Evolutionary conservation across 805 yeast genomes (phyloP).

Genomic region (Ogataea polymorpha): DNA sequence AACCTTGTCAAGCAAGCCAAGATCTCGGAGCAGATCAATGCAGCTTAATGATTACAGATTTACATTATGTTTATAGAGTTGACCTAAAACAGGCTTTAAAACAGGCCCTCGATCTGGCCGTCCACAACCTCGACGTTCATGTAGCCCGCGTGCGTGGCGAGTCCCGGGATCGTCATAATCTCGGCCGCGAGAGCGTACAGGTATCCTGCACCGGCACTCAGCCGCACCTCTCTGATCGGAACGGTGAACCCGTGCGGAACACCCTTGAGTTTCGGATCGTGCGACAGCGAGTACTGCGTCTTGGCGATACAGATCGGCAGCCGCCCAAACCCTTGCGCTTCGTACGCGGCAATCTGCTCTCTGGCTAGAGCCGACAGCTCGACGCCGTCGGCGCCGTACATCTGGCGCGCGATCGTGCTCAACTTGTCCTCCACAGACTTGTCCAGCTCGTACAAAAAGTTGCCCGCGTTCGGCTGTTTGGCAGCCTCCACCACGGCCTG

Average conservation of each 20-base stretch:
- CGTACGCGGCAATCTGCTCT: slow-evolving; percentile 63
- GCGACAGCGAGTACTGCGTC: slow-evolving; percentile 81
- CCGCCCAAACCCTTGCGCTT: slow-evolving; percentile 71
- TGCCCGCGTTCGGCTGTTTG: slow-evolving; percentile 33
- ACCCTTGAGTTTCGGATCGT: slow-evolving; percentile 79
- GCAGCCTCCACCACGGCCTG: slow-evolving; percentile 64
- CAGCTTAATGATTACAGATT: slow-evolving; percentile 11
- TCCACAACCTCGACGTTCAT: slow-evolving; percentile 82
- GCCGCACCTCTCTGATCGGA: slow-evolving; percentile 78
- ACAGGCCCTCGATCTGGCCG: slow-evolving; percentile 81
- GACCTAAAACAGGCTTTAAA: slow-evolving; percentile 58
- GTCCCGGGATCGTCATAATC: slow-evolving; percentile 82
- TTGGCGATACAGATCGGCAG: slow-evolving; percentile 83
- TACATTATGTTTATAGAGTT: neutral
- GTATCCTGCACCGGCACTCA: slow-evolving; percentile 88
- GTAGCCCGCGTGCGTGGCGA: slow-evolving; percentile 81
- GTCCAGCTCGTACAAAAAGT: slow-evolving; percentile 59
- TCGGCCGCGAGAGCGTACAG: slow-evolving; percentile 83
- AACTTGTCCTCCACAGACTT: slow-evolving; percentile 64
- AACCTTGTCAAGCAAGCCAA: slow-evolving; percentile 67
- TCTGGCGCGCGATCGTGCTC: slow-evolving; percentile 61
- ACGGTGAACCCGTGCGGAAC: slow-evolving; percentile 77
- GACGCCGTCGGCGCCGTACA: slow-evolving; percentile 76
- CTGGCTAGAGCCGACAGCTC: slow-evolving; percentile 69
- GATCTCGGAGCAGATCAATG: slow-evolving; percentile 38